Base-by-base conservation (phyloP, 768 basidiomycete species). In the Mrakia hoshinonis region DNA sequence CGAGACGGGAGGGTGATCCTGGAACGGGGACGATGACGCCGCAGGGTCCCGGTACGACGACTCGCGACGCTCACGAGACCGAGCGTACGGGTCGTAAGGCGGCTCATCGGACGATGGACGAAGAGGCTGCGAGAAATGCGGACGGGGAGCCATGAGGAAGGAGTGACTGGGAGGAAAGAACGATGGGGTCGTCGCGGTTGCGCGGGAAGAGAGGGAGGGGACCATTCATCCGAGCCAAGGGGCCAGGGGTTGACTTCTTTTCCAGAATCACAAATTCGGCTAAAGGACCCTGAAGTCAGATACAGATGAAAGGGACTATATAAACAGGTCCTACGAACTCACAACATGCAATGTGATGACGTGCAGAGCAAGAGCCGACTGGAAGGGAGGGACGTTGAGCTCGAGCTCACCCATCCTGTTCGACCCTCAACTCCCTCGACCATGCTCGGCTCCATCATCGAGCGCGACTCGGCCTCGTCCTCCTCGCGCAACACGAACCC, bases 371-470 rank as follows among this genome's bases (percentile, higher is more conserved):
- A n/a, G n/a, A n/a, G n/a, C n/a, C n/a, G n/a, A n/a, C n/a, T n/a
- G n/a, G n/a, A n/a, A n/a, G n/a, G n/a, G n/a, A n/a, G n/a, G 15
- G 43, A 43, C 43, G 43, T 43, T 43, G 43, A 43, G 43, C 43
- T 52, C 51, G 10, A 15, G 11, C 55, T 13, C 13, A 13, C 29
- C 12, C 60, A 13, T 38, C 31, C 34, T 22, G 4, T 36, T 34
- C 29, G 26, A 49, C 24, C 48, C 34, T 31, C 22, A 22, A 2
- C 38, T 24, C n/a, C 15, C 0, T 9, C 54, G 7, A 68, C 1
- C 0, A 71, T 85, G 66, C 74, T 85, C 54, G 84, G 84, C n/a
- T 81, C 82, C 11, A 81, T 85, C 13, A 75, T 81, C 48, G 84
- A 85, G 77, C 82, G 84, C 26, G 80, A 78, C 34, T 65, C 61